These are phyloP conservation scores for Cladobotryum protrusum DNA, from an alignment of 2,329 filamentous ascomycete genomes.

Conservation along the genomic window DNA sequence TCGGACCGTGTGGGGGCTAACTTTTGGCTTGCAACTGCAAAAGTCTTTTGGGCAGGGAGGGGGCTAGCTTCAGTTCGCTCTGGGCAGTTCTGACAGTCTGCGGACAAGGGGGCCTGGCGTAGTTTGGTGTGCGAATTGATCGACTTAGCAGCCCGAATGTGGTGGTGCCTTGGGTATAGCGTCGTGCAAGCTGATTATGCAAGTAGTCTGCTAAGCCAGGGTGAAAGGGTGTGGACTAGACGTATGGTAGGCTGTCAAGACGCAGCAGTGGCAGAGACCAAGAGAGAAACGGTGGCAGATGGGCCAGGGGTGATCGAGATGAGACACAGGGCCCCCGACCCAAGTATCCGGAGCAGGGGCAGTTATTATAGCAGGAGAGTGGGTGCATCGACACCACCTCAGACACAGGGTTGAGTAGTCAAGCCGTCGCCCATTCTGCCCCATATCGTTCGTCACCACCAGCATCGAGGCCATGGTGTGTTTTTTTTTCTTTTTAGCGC, in stretches of 20 bases:
- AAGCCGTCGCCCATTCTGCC: neutral
- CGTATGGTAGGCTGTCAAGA: no score
- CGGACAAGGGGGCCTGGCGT: neutral
- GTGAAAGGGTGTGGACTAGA: neutral
- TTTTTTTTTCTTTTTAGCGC: no score
- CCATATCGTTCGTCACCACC: neutral
- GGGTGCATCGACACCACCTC: neutral
- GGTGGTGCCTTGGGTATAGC: neutral
- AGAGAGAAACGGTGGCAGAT: neutral
- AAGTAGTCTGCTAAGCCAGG: no score
- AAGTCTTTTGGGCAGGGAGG: neutral
- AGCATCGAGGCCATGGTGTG: neutral
- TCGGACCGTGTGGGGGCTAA: conserved; percentile 10
- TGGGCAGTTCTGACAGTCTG: conserved; percentile 5
- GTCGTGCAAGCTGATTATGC: no score
- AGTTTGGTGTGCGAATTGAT: neutral
- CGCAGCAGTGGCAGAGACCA: no score
- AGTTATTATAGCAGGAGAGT: neutral
- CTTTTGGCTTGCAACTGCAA: neutral
- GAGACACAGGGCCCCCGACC: neutral
- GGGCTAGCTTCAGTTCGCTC: neutral
- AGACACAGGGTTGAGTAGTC: neutral
- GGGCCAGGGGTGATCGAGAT: neutral
- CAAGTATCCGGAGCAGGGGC: neutral
- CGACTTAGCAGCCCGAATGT: neutral